Percentiles rank a stretch among this genome's conserved stretches.
Conservation (phyloP, 306 rosid genomes). For the Citrullus mucosospermus region DNA sequence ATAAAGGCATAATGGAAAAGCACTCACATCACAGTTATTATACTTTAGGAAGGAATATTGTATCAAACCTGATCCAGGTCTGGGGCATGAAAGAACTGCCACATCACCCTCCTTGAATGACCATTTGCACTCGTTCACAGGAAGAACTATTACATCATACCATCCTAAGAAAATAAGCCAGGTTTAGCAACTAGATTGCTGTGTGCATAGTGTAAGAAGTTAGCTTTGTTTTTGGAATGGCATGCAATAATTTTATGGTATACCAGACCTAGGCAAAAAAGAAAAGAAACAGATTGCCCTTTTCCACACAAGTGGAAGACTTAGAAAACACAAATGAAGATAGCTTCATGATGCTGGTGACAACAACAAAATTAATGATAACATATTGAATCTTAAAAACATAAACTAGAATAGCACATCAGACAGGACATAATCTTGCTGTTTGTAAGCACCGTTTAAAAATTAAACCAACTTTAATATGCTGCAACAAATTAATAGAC, state of each 20-base stretch:
- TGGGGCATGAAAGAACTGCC: slow-evolving; percentile 80
- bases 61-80: slow-evolving; percentile 87
- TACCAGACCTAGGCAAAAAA: not conserved
- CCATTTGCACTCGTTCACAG: slow-evolving; percentile 85
- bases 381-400: not conserved
- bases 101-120: slow-evolving; percentile 99
- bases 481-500: not conserved
- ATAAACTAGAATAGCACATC: not conserved
- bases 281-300: not conserved
- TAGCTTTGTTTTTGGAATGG: not conserved
- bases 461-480: not conserved
- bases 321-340: not conserved
- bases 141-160: slow-evolving; percentile 89
- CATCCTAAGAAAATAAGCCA: slow-evolving; percentile 50
- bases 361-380: not conserved
- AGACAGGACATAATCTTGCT: not conserved
- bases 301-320: not conserved
- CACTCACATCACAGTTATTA: not conserved
- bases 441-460: not conserved
- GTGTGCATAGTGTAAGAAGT: not conserved
- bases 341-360: not conserved
- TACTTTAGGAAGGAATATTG: slow-evolving; percentile 8
- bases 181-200: not conserved
- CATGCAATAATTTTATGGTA: not conserved
- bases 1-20: not conserved